phyloP scores from a whole-genome alignment of 805 yeast species.

The Spathaspora boniae region DNA sequence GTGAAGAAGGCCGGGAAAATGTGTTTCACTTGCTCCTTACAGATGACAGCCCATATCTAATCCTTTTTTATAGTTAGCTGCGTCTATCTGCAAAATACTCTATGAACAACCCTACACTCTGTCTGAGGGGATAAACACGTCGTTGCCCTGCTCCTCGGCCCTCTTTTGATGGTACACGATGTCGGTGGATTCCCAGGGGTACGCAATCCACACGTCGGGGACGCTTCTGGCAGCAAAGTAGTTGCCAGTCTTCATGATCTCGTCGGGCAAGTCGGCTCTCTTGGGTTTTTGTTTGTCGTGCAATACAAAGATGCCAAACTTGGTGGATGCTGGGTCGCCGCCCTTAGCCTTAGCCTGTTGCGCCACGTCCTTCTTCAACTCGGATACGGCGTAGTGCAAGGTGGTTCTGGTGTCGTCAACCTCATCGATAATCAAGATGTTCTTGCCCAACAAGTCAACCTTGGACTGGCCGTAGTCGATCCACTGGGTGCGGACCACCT shows the following conservation, averaged over 20 bases:
- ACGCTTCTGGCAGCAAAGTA: constrained; percentile 74
- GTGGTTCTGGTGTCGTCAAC: constrained; percentile 88
- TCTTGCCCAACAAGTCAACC: constrained; percentile 62
- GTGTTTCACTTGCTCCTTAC: constrained; percentile 51
- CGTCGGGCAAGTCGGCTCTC: constrained; percentile 67
- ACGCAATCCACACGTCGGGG: constrained; percentile 81
- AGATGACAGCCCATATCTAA: too few relatives aligned
- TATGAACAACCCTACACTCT: constrained; percentile 11
- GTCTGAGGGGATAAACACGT: constrained; percentile 42
- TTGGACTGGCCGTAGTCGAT: constrained; percentile 68
- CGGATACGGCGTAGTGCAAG: constrained; percentile 72
- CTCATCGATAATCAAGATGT: constrained; percentile 72
- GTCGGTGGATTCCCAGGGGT: constrained; percentile 82
- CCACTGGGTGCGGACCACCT: constrained; percentile 81
- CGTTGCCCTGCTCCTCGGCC: constrained; percentile 76
- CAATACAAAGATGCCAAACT: constrained; percentile 71
- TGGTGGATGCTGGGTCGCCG: constrained; percentile 48
- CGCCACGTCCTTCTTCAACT: constrained; percentile 66
- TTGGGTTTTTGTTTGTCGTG: constrained; percentile 74
- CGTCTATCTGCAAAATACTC: constrained; percentile 2
- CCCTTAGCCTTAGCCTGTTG: constrained; percentile 54
- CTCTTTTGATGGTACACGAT: constrained; percentile 68
- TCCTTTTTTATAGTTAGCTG: too few relatives aligned
- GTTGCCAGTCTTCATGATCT: constrained; percentile 53
- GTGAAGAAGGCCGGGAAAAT: constrained; percentile 39